phyloP scores from a whole-genome alignment of 352 stramenopile genomes.

The Globisporangium paddicum region DNA sequence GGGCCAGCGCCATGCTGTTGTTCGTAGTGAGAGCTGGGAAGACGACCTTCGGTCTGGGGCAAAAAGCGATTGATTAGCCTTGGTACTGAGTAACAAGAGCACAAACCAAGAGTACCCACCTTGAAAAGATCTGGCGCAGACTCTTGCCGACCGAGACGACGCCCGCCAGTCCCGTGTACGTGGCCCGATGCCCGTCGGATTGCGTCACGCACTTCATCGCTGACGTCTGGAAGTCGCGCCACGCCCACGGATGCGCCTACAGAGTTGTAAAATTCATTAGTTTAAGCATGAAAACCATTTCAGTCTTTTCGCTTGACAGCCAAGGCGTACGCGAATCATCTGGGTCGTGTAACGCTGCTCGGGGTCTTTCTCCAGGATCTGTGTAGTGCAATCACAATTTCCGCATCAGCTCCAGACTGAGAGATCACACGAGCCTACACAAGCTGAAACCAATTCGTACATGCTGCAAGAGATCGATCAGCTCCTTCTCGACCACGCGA shows the following conservation, averaged over 20 bases:
- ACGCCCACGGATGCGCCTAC: constrained; percentile 65
- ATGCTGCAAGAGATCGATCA: constrained; percentile 64
- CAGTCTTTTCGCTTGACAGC: background rate
- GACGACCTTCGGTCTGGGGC: constrained; percentile 13
- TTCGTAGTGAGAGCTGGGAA: constrained; percentile 9
- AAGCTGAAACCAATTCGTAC: too few relatives aligned
- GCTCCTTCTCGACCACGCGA: constrained; percentile 39
- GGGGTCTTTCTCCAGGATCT: constrained; percentile 79
- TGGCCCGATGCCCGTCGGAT: constrained; percentile 32
- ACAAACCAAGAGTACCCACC: constrained; percentile 17
- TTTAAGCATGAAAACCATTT: too few relatives aligned
- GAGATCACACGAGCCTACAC: too few relatives aligned
- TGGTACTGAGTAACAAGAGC: too few relatives aligned
- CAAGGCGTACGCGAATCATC: constrained; percentile 59
- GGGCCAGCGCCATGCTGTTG: background rate
- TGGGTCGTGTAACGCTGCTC: constrained; percentile 46
- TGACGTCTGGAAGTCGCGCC: constrained; percentile 65
- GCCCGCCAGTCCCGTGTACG: constrained; percentile 34
- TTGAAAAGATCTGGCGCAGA: constrained; percentile 45
- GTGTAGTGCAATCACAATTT: background rate
- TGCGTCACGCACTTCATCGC: constrained; percentile 68
- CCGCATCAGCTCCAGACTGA: background rate
- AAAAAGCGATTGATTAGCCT: background rate
- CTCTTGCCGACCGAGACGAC: constrained; percentile 58
- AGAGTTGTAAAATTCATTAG: too few relatives aligned